Conservation (phyloP, 2,329 filamentous ascomycete species). For the Fusarium vanettenii region DNA sequence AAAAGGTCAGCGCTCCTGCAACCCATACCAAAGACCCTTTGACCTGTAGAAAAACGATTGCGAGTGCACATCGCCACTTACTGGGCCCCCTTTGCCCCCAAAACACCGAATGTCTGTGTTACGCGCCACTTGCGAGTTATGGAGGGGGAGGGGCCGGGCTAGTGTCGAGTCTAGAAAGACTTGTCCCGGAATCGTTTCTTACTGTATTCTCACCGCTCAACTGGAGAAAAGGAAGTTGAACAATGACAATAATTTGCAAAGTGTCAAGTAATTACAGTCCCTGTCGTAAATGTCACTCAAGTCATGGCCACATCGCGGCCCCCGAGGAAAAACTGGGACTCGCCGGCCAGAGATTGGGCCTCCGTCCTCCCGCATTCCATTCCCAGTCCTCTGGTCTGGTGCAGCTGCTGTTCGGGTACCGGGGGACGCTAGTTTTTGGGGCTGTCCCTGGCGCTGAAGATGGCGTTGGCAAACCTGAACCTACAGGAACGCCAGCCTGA, state of each 20-base stretch:
- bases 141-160: constrained; percentile 15
- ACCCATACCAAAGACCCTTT: not conserved
- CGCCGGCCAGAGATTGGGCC: constrained; percentile 24
- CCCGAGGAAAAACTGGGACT: constrained; percentile 32
- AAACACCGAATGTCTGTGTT: constrained; percentile 21
- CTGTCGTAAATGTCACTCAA: not conserved
- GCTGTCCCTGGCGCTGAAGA: constrained; percentile 19
- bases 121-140: constrained; percentile 15
- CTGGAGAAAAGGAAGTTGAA: not conserved
- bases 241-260: not conserved
- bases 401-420: not conserved
- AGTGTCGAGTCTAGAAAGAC: constrained; percentile 3
- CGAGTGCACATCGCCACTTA: constrained; percentile 16
- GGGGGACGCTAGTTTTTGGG: constrained; percentile 22
- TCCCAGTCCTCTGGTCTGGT: constrained; percentile 6
- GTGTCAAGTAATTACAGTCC: not conserved
- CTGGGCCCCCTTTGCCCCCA: not conserved
- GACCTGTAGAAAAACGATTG: not conserved
- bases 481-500: constrained; percentile 15
- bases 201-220: constrained; percentile 21
- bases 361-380: constrained; percentile 38
- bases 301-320: constrained; percentile 19
- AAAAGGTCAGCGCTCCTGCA: not conserved
- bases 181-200: not conserved
- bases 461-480: constrained; percentile 30